Conservation (phyloP, 139 green algal species). For the Chlorella sorokiniana region DNA sequence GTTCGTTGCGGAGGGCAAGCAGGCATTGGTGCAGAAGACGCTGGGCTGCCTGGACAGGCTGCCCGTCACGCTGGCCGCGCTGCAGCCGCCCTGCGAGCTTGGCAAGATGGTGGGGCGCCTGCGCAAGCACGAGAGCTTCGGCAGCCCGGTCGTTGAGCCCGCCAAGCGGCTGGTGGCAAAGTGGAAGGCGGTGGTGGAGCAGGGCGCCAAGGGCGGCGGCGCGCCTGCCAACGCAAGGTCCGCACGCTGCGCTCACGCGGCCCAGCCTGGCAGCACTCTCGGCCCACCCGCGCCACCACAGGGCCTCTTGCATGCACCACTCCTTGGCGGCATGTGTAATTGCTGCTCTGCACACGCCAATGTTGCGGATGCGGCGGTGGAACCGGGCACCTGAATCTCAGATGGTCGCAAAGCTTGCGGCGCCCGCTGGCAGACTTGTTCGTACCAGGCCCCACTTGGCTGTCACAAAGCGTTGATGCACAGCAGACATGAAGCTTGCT, state of each 20-base stretch:
- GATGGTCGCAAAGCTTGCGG: too few relatives aligned
- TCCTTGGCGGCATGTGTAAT: too few relatives aligned
- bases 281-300: too few relatives aligned
- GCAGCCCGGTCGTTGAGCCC: not conserved
- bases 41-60: constrained; percentile 34
- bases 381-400: too few relatives aligned
- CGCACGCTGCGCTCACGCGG: not conserved
- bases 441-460: too few relatives aligned
- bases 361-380: too few relatives aligned
- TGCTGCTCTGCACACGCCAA: too few relatives aligned
- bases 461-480: too few relatives aligned
- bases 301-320: too few relatives aligned
- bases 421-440: too few relatives aligned
- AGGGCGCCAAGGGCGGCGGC: not conserved
- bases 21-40: not conserved
- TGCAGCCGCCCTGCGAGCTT: constrained; percentile 40
- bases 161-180: constrained; percentile 39
- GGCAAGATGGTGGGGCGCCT: constrained; percentile 41
- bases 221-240: not conserved
- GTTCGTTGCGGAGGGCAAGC: constrained; percentile 16
- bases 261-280: too few relatives aligned
- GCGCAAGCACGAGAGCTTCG: constrained; percentile 30
- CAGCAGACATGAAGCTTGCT: not conserved
- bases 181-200: constrained; percentile 41
- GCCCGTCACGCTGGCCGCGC: constrained; percentile 37